Conservation (phyloP, 371 early-diverging fungal genomes). For the Mucor racemosus region DNA sequence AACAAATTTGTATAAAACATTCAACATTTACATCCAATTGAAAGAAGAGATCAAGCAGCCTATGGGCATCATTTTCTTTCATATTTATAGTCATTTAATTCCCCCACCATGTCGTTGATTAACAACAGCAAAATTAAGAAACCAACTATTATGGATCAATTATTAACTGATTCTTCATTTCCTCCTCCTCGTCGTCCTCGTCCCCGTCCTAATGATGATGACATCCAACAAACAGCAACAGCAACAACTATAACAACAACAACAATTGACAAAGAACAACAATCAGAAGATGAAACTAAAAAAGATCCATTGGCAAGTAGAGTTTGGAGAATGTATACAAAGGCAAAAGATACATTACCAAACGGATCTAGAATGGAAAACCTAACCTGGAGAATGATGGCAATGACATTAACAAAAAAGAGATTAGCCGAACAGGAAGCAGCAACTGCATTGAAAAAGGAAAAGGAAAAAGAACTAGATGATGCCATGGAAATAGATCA, state of each 20-base stretch:
- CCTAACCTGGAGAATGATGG: constrained; percentile 77
- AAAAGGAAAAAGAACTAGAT: constrained; percentile 3
- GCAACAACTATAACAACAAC: not conserved
- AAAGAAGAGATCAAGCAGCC: constrained; percentile 10
- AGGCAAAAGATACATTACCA: constrained; percentile 69
- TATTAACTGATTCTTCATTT: constrained; percentile 33
- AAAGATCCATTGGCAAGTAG: constrained; percentile 64
- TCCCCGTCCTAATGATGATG: not conserved
- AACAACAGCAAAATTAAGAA: constrained; percentile 12
- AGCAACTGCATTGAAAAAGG: not conserved
- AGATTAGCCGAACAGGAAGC: constrained; percentile 20
- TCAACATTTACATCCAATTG: not conserved
- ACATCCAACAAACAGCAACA: not conserved
- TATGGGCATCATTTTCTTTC: constrained; percentile 25
- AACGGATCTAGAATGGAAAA: constrained; percentile 72
- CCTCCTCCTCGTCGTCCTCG: constrained; percentile 8
- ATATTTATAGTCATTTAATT: constrained; percentile 18
- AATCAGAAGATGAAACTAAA: constrained; percentile 35
- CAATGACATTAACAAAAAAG: constrained; percentile 60
- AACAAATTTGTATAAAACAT: constrained; percentile 4
- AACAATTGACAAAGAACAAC: not conserved
- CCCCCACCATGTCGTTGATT: constrained; percentile 26
- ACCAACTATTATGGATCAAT: constrained; percentile 23
- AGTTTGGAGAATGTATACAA: constrained; percentile 74
- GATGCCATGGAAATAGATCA: constrained; percentile 14